Evolutionary conservation across 1,284 basidiomycete species (phyloP), one percentile per base, ranked within the genome.

Genomic region (Cutaneotrichosporon mucoides): DNA sequence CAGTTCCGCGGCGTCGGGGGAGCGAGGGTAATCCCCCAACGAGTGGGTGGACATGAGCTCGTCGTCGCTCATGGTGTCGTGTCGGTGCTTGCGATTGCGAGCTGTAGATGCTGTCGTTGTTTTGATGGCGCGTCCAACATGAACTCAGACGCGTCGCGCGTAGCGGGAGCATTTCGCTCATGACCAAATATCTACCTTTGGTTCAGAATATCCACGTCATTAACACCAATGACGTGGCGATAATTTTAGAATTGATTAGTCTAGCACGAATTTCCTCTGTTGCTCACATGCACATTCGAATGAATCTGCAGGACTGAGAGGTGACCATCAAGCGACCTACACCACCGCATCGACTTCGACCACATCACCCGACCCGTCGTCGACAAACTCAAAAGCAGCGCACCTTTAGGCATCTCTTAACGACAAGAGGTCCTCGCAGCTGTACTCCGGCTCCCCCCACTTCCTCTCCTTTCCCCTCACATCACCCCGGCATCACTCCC

Each of bases 61-160:
- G n/a, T 9, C 10, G 16, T 12, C 44, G 54, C 13, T 53, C 56
- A 35, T 53, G 40, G 9, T 24, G 24, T 24, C n/a, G 24, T 24
- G 2, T 24, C 24, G 24, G 24, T 24, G 24, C 24, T 24, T 24
- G 24, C 24, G 24, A 24, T 24, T 2, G 24, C 24, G 24, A 24
- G 24, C 43, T 50, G 35, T 33, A n/a, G n/a, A 15, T 44, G 51
- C 41, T 33, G 24, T 53, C 12, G 34, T 53, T 44, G 50, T 42
- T 53, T 53, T 44, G 47, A 13, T 49, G 37, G 12, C 53, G 44
- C 15, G 40, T 36, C 15, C 44, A 11, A 44, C 53, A 43, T 45
- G 53, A 54, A 36, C 43, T 55, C 53, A 55, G 53, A 55, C 53
- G 53, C 53, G 53, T 55, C 53, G 24, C 24, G 24, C 24, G 24